Percentiles rank a stretch among this genome's conserved stretches.
These are phyloP conservation scores for Nephelium lappaceum DNA, from an alignment of 345 rosid genomes.

Conservation along the genomic window DNA sequence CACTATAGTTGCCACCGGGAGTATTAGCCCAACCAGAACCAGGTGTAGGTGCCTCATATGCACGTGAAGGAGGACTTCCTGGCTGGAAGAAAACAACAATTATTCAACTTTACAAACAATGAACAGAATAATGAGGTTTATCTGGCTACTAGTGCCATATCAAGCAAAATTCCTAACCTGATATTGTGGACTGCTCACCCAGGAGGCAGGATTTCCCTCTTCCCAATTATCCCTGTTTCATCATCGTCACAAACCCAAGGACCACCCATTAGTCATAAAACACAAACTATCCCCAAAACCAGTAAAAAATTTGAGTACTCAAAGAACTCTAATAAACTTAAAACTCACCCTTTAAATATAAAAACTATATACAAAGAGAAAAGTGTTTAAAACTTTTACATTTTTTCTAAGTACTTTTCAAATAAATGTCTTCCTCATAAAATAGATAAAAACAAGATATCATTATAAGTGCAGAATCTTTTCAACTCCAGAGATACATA, in stretches of 20 bases:
- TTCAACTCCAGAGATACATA: background rate
- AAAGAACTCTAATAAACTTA: background rate
- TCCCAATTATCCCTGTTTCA: constrained; percentile 88
- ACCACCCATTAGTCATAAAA: constrained; percentile 2
- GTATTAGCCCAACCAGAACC: constrained; percentile 93
- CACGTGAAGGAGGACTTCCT: constrained; percentile 90
- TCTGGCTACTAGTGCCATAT: background rate
- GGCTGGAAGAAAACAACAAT: constrained; percentile 50
- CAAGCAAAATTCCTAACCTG: constrained; percentile 49
- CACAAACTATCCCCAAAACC: background rate
- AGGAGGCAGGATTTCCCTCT: constrained; percentile 91
- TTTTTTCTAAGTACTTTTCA: background rate
- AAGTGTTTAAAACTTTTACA: background rate
- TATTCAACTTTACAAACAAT: background rate
- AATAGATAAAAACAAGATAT: background rate
- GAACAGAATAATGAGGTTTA: background rate
- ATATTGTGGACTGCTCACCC: constrained; percentile 90
- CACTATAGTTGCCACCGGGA: constrained; percentile 88
- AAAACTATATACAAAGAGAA: background rate
- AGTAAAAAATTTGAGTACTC: background rate
- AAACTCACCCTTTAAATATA: background rate
- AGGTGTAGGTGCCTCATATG: constrained; percentile 96
- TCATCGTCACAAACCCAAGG: constrained; percentile 2
- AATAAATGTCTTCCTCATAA: background rate
- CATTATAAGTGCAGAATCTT: background rate